phyloP scores from a whole-genome alignment of 805 yeast species.

The Starmerella kuoi region DNA sequence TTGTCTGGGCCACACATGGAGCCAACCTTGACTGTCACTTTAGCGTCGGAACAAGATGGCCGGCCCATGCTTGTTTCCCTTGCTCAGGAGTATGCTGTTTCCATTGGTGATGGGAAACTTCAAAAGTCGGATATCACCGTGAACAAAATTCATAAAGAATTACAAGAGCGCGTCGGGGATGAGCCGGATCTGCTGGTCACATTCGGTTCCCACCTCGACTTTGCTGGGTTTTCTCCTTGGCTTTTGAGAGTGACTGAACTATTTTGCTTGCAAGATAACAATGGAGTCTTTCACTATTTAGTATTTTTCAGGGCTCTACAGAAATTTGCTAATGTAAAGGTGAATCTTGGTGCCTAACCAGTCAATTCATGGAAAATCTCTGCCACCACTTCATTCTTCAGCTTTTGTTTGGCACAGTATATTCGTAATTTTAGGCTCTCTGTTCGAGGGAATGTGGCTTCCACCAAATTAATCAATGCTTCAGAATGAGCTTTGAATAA shows the following conservation, averaged over 20 bases:
- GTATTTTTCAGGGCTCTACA: constrained; percentile 47
- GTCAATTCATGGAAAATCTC: neutral
- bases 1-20: neutral
- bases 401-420: neutral
- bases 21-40: constrained; percentile 40
- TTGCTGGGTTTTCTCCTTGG: constrained; percentile 98
- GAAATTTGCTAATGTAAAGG: constrained; percentile 60
- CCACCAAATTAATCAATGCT: constrained; percentile 5
- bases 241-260: constrained; percentile 82
- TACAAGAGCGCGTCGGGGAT: constrained; percentile 58
- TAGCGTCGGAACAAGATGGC: constrained; percentile 72
- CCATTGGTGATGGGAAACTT: constrained; percentile 51
- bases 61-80: constrained; percentile 80
- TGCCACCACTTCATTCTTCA: neutral
- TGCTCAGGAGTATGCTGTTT: constrained; percentile 71
- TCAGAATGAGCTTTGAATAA: constrained; percentile 8
- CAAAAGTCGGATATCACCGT: constrained; percentile 56
- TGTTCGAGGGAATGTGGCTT: neutral
- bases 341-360: constrained; percentile 84
- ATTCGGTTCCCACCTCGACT: constrained; percentile 76
- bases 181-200: constrained; percentile 84
- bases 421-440: neutral
- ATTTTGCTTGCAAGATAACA: constrained; percentile 82
- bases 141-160: constrained; percentile 47
- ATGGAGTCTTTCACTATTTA: constrained; percentile 59